These are phyloP conservation scores for Phytophthora hybrid DNA, from an alignment of 352 stramenopile species.

Conservation along the genomic window DNA sequence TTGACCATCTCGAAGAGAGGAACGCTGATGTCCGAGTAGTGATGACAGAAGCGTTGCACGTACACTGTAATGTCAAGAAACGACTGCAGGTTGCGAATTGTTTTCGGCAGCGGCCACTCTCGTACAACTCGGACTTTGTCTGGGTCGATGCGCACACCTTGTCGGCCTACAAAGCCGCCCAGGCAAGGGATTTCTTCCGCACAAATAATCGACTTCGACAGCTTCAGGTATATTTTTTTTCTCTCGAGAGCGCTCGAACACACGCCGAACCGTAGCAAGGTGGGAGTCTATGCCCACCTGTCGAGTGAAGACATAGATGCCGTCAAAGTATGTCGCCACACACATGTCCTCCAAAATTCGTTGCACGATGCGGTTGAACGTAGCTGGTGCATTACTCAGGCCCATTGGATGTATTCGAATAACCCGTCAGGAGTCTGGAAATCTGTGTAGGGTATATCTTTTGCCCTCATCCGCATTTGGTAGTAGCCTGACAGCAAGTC, in stretches of 20 bases:
- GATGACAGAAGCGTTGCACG: neutral
- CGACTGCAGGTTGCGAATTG: neutral
- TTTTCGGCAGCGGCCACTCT: neutral
- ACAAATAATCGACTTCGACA: slow-evolving; percentile 4
- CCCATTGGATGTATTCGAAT: slow-evolving; percentile 6
- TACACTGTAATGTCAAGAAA: slow-evolving; percentile 1
- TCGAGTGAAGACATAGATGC: neutral
- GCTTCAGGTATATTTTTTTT: slow-evolving; percentile 7
- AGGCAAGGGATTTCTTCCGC: slow-evolving; percentile 5
- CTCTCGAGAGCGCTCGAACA: slow-evolving; percentile 5
- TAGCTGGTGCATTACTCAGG: slow-evolving; percentile 4
- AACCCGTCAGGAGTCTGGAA: slow-evolving; percentile 7
- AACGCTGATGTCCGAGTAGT: slow-evolving; percentile 10
- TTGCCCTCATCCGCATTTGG: slow-evolving; percentile 5
- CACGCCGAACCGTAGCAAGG: neutral
- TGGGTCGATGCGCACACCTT: slow-evolving; percentile 4
- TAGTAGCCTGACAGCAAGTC: slow-evolving; percentile 13
- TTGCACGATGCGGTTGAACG: slow-evolving; percentile 5
- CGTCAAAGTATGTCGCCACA: slow-evolving; percentile 9
- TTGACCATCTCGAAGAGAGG: slow-evolving; percentile 10
- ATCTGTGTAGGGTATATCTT: slow-evolving; percentile 2
- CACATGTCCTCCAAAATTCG: neutral
- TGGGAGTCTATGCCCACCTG: slow-evolving; percentile 1
- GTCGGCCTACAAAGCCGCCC: slow-evolving; percentile 1
- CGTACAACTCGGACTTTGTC: slow-evolving; percentile 2